Conservation (phyloP, 768 basidiomycete species). For the Leccinum uliginosum region DNA sequence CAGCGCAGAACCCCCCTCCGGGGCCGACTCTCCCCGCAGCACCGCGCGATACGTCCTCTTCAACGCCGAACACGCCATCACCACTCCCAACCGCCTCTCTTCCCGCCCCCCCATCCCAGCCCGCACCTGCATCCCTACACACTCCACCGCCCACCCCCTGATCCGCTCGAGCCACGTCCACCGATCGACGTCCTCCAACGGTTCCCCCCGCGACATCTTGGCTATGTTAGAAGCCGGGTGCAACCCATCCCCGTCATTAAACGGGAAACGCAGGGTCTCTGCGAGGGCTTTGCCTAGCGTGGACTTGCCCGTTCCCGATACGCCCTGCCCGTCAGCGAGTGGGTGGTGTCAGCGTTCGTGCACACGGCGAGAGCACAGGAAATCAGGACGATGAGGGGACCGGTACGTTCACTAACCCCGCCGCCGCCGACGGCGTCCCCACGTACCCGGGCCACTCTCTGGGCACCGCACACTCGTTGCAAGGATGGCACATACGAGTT, state of each 20-base stretch:
- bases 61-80: constrained; percentile 84
- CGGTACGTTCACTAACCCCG: too few relatives aligned
- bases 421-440: too few relatives aligned
- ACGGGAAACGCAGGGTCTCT: constrained; percentile 57
- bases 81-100: constrained; percentile 45
- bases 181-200: constrained; percentile 79
- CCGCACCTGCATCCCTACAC: constrained; percentile 6
- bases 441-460: too few relatives aligned
- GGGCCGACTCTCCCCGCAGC: constrained; percentile 49
- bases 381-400: too few relatives aligned
- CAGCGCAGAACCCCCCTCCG: background rate
- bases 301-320: constrained; percentile 70
- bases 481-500: too few relatives aligned
- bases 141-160: constrained; percentile 50
- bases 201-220: constrained; percentile 79
- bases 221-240: constrained; percentile 78
- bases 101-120: background rate
- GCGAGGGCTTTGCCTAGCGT: constrained; percentile 68
- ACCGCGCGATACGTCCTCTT: constrained; percentile 79
- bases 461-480: too few relatives aligned
- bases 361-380: too few relatives aligned
- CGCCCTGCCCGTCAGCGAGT: constrained; percentile 42
- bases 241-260: constrained; percentile 85
- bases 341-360: background rate
- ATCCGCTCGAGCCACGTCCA: constrained; percentile 81